phyloP scores from a whole-genome alignment of 2,329 filamentous ascomycete genomes.

The Aspergillus pseudoterreus region DNA sequence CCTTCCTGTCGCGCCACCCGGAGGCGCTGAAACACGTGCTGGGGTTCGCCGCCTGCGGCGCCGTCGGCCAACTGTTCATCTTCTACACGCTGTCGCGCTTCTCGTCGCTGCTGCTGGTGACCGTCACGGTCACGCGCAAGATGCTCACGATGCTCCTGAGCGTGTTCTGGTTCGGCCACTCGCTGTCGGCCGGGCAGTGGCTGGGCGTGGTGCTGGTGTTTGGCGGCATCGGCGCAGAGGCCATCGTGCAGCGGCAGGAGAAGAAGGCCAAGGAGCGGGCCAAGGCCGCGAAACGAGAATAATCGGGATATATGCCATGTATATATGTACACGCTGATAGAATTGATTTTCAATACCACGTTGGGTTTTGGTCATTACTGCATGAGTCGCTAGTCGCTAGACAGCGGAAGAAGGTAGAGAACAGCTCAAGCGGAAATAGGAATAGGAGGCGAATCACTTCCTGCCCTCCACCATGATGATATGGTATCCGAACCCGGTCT shows the following conservation, averaged over 20 bases:
- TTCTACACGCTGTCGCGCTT: slow-evolving; percentile 94
- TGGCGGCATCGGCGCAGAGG: slow-evolving; percentile 90
- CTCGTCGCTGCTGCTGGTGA: slow-evolving; percentile 86
- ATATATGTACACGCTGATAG: neutral
- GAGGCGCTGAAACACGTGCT: slow-evolving; percentile 82
- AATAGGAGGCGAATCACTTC: slow-evolving; percentile 39
- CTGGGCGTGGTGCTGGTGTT: slow-evolving; percentile 89
- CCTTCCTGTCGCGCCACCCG: slow-evolving; percentile 77
- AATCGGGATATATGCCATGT: slow-evolving; percentile 1
- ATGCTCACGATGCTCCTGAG: slow-evolving; percentile 99
- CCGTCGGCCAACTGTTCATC: slow-evolving; percentile 93
- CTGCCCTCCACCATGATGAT: slow-evolving; percentile 65
- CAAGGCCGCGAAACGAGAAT: slow-evolving; percentile 43
- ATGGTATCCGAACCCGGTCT: slow-evolving; percentile 64
- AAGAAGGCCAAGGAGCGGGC: slow-evolving; percentile 75
- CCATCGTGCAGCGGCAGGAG: slow-evolving; percentile 72
- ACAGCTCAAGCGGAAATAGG: neutral
- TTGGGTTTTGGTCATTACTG: no score
- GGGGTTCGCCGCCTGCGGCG: slow-evolving; percentile 84
- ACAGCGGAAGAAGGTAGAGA: no score
- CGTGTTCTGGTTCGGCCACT: slow-evolving; percentile 90
- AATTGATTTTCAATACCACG: neutral
- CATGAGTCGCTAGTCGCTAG: no score
- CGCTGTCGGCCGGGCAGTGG: slow-evolving; percentile 85
- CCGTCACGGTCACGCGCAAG: slow-evolving; percentile 94